phyloP scores from a whole-genome alignment of 345 rosid species.

The Eucalyptus camaldulensis region DNA sequence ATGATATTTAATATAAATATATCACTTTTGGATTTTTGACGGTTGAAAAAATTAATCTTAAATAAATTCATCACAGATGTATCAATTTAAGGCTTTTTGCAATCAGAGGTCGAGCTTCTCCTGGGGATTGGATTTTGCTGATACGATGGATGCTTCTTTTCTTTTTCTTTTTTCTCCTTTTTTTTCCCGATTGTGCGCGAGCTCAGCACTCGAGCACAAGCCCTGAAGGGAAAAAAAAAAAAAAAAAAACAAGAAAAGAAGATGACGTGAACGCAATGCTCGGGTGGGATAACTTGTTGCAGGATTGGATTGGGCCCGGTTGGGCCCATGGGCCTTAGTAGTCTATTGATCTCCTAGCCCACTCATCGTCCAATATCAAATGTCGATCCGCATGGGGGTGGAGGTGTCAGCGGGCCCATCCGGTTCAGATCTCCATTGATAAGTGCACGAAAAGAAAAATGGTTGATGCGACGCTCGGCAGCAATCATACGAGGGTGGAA shows the following conservation, averaged over 20 bases:
- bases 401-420: not conserved
- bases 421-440: not conserved
- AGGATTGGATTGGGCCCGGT: not conserved
- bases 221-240: not conserved
- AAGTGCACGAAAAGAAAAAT: not conserved
- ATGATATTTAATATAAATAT: too few relatives aligned
- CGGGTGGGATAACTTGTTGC: not conserved
- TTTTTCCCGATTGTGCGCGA: not conserved
- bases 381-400: not conserved
- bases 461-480: not conserved
- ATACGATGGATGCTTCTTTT: not conserved
- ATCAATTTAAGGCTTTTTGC: too few relatives aligned
- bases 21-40: too few relatives aligned
- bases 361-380: not conserved
- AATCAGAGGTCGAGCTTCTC: not conserved
- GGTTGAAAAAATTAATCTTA: too few relatives aligned
- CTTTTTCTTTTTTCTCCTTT: not conserved
- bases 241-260: not conserved
- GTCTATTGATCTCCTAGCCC: not conserved
- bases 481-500: not conserved
- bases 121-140: not conserved
- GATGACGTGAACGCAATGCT: not conserved
- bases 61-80: too few relatives aligned
- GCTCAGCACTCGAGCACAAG: not conserved
- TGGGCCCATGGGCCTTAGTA: not conserved